Percentiles rank a stretch among this genome's conserved stretches.
These are phyloP conservation scores for Bretschneidera sinensis DNA, from an alignment of 345 rosid species.

Conservation along the genomic window DNA sequence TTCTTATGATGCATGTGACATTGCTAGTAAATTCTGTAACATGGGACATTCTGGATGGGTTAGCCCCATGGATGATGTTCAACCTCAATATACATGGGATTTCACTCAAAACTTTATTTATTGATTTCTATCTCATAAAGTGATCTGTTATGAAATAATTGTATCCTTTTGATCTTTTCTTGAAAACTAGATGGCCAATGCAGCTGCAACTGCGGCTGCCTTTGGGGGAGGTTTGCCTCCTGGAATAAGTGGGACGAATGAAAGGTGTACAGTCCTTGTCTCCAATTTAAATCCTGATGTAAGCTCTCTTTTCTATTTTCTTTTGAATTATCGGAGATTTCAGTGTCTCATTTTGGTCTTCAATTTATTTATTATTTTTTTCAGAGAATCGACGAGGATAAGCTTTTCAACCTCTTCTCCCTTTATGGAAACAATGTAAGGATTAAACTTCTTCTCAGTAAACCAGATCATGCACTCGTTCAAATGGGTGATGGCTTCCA, in stretches of 20 bases:
- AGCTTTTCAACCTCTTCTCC: slow-evolving; percentile 92
- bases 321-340: not conserved
- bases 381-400: slow-evolving; percentile 89
- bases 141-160: too few species aligned
- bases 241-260: slow-evolving; percentile 90
- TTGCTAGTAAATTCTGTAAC: too few species aligned
- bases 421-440: slow-evolving; percentile 93
- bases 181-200: slow-evolving; percentile 69
- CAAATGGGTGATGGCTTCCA: slow-evolving; percentile 99
- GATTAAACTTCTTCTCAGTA: slow-evolving; percentile 87
- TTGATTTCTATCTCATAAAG: too few species aligned
- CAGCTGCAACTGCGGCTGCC: slow-evolving; percentile 90
- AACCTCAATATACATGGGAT: too few species aligned
- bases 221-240: slow-evolving; percentile 97
- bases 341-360: not conserved
- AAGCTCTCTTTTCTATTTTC: slow-evolving; percentile 24
- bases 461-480: slow-evolving; percentile 96
- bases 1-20: too few species aligned
- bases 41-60: too few species aligned
- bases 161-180: slow-evolving; percentile 11
- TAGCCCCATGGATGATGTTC: too few species aligned
- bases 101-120: too few species aligned
- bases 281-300: slow-evolving; percentile 91
- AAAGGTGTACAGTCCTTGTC: slow-evolving; percentile 82
- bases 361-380: slow-evolving; percentile 16